A percentile compares a stretch with the other conserved stretches of the same genome.
Evolutionary conservation across 768 basidiomycete species (phyloP).

Genomic region (Panus rudis): DNA sequence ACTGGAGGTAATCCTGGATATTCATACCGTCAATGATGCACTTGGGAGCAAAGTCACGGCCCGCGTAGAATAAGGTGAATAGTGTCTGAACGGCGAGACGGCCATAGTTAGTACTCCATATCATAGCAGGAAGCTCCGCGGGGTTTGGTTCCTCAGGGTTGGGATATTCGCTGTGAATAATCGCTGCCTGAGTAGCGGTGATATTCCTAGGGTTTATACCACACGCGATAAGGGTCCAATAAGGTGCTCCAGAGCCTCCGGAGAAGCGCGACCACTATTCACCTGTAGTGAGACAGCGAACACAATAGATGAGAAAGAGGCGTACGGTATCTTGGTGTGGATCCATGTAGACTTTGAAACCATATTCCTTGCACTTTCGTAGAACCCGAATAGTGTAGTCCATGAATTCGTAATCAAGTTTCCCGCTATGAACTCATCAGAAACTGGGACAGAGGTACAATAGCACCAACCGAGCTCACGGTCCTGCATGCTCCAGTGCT

Average conservation of each 20-base stretch:
- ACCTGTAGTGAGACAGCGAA: not conserved
- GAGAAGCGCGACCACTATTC: slow-evolving; percentile 90
- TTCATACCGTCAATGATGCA: slow-evolving; percentile 88
- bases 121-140: slow-evolving; percentile 79
- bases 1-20: slow-evolving; percentile 84
- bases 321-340: slow-evolving; percentile 94
- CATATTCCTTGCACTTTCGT: slow-evolving; percentile 86
- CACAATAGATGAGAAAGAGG: slow-evolving; percentile 10
- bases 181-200: slow-evolving; percentile 77
- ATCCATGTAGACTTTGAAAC: slow-evolving; percentile 89
- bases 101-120: slow-evolving; percentile 95
- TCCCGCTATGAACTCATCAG: slow-evolving; percentile 46
- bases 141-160: slow-evolving; percentile 56
- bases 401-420: slow-evolving; percentile 88
- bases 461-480: slow-evolving; percentile 52
- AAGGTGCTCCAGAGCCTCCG: slow-evolving; percentile 91
- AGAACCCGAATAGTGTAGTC: slow-evolving; percentile 85
- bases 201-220: slow-evolving; percentile 84
- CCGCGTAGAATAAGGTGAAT: slow-evolving; percentile 94
- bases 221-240: slow-evolving; percentile 87
- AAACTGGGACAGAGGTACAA: not conserved
- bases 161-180: slow-evolving; percentile 88
- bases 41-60: slow-evolving; percentile 81
- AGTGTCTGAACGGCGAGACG: slow-evolving; percentile 82
- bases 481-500: slow-evolving; percentile 86